Percentiles rank a stretch among this genome's conserved stretches.
These are phyloP conservation scores for Aspergillus sp. DNA, from an alignment of 2,329 filamentous ascomycete species.

Conservation along the genomic window DNA sequence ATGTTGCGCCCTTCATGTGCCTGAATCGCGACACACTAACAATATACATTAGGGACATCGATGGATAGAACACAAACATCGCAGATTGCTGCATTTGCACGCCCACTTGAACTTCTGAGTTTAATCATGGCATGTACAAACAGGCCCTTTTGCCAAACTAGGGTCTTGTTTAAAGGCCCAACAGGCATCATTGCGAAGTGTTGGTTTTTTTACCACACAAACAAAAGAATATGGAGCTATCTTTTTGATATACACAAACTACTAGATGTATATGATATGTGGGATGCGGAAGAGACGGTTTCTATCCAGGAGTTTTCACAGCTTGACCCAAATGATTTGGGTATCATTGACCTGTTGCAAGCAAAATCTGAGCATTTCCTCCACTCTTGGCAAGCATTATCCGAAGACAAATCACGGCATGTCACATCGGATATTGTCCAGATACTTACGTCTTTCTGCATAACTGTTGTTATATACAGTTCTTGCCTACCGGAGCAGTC, in stretches of 20 bases:
- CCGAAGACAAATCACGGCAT: slow-evolving; percentile 43
- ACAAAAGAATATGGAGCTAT: slow-evolving; percentile 49
- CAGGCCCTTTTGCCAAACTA: slow-evolving; percentile 32
- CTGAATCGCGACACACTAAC: slow-evolving; percentile 10
- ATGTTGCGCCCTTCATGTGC: slow-evolving; percentile 32
- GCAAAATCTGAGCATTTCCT: slow-evolving; percentile 47
- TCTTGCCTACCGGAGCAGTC: slow-evolving; percentile 34
- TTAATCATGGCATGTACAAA: slow-evolving; percentile 71
- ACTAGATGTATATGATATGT: slow-evolving; percentile 23
- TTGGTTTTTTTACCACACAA: slow-evolving; percentile 42
- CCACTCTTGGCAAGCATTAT: slow-evolving; percentile 45
- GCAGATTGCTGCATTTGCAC: slow-evolving; percentile 62
- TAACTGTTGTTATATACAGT: slow-evolving; percentile 40
- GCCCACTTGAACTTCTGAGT: slow-evolving; percentile 65
- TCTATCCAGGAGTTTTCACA: slow-evolving; percentile 26
- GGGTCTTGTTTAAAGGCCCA: slow-evolving; percentile 24
- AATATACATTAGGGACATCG: slow-evolving; percentile 47
- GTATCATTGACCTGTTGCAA: slow-evolving; percentile 48
- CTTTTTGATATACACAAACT: slow-evolving; percentile 43
- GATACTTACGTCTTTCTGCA: slow-evolving; percentile 50
- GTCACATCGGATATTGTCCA: slow-evolving; percentile 53
- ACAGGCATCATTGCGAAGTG: slow-evolving; percentile 33
- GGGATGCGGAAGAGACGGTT: slow-evolving; percentile 22
- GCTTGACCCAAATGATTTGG: slow-evolving; percentile 33
- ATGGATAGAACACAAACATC: slow-evolving; percentile 67